Evolutionary conservation across 805 yeast genomes (phyloP), one percentile per base, ranked within the genome.

Genomic region (Dipodascopsis tothii): DNA sequence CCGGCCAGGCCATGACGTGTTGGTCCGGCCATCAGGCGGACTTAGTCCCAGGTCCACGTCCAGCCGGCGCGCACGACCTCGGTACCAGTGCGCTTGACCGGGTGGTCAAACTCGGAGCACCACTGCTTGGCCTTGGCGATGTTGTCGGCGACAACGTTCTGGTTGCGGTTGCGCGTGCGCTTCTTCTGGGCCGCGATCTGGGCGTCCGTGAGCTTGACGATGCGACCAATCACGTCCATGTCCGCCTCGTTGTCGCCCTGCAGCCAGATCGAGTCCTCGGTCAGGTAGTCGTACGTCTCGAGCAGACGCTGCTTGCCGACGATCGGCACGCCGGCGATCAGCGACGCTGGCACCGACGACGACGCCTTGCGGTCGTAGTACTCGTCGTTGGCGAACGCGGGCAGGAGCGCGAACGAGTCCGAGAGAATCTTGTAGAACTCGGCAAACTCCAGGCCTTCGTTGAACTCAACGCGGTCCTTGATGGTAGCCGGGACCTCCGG

Each of bases 281-380:
- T 50, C 27, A 50, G 41, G 27, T 48, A 50, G 21, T 40, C 45
- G 35, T 50, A 50, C 9, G 54, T 45, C 39, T 43, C 16, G 19
- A 46, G 40, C 33, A 50, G 33, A 5, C 43, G 42, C 21, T 33
- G 36, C 46, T 41, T 43, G 19, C 52, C 51, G 27, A 50, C 54
- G 18, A 50, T 43, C 11, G 54, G 54, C 11, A 32, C 41, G 22
- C 54, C 52, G 18, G 54, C 52, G 16, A 50, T 50, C 40, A 50
- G 36, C 21, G 44, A 37, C n/a, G 54, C 54, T 2, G 54, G 54
- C 5, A 50, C 54, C 14, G 54, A 50, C n/a, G 44, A 37, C 11
- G 54, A 50, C 4, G 54, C 54, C 35, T 50, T 50, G 9, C 48
- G 41, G 25, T 43, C 48, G 21, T 48, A 50, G 44, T 50, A 50